Evolutionary conservation across 2,329 filamentous ascomycete species (phyloP).

Genomic region (Aspergillus proliferans): DNA sequence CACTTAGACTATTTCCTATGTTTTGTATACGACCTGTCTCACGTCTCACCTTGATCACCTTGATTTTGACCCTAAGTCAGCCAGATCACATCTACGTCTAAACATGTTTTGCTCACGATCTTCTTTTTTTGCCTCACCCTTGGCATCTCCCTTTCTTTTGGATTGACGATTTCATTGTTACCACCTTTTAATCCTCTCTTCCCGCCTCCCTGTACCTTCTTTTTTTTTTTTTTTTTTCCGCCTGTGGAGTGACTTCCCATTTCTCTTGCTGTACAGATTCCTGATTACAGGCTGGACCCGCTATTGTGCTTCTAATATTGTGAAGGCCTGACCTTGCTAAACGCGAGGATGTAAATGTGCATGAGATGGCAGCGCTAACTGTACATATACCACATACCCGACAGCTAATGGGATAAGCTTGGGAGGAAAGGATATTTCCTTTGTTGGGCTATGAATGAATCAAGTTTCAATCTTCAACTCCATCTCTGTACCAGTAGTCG

Average conservation of each 20-base stretch:
- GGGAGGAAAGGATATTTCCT: too few species aligned
- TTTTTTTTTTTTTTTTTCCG: slow-evolving; percentile 7
- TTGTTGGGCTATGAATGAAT: too few species aligned
- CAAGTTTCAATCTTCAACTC: too few species aligned
- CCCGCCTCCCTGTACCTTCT: slow-evolving; percentile 24
- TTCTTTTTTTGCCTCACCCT: slow-evolving; percentile 12
- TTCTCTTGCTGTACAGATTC: slow-evolving; percentile 19
- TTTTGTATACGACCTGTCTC: slow-evolving; percentile 11
- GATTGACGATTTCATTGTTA: slow-evolving; percentile 17
- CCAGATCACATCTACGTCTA: background rate
- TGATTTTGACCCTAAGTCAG: slow-evolving; percentile 2
- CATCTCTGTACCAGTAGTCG: too few species aligned
- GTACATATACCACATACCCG: too few species aligned
- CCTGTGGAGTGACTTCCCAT: slow-evolving; percentile 10
- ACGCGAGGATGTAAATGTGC: slow-evolving; percentile 12
- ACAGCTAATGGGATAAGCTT: too few species aligned
- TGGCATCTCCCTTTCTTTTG: slow-evolving; percentile 22
- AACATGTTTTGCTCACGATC: slow-evolving; percentile 14
- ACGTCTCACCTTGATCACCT: slow-evolving; percentile 4
- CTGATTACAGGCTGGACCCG: too few species aligned
- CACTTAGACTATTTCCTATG: slow-evolving; percentile 7
- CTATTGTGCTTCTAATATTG: too few species aligned
- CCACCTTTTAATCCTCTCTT: slow-evolving; percentile 25
- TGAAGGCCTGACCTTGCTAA: too few species aligned
- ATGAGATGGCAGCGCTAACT: too few species aligned